Evolutionary conservation across 1,284 basidiomycete species (phyloP), one percentile per base, ranked within the genome.

Genomic region (Entoloma clypeatum): DNA sequence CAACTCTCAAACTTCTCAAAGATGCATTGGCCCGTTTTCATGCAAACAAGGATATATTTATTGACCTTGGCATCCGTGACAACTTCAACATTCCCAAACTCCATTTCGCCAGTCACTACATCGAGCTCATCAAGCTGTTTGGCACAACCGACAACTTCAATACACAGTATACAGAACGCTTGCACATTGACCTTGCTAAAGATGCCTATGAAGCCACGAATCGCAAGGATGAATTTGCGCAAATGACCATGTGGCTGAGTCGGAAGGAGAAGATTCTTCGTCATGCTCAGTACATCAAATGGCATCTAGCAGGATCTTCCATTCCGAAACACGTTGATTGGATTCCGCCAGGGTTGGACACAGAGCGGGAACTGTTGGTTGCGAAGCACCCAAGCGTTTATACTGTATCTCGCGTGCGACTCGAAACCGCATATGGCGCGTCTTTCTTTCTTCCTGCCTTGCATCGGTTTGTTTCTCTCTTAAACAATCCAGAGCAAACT

Each of bases 61-160:
- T 60, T n/a, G 45, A 58, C 13, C 41, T 58, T 6, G 53, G 53
- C 1, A 48, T 61, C 7, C 51, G 59, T 0, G 14, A 41, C 0
- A 22, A 61, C 23, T 65, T 69, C 48, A 58, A 64, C 29, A 50
- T 66, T 8, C 60, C 58, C 2, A 67, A 67, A 48, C 42, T 67
- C 5, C 60, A 67, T 41, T 52, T 46, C 13, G 37, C 54, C 7
- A 31, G 32, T 4, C 63, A 65, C 49, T 64, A 66, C 40, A 13
- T 49, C 3, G 13, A 36, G 2, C 41, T 36, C 5, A 65, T 65
- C 39, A 21, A 41, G n/a, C 29, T 49, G 1, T 55, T 54, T 35
- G 61, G 63, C 3, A 57, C 60, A 1, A 51, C 59, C 3, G 60
- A 64, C 45, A 59, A 59, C 36, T 63, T 50, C 46, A 61, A 64